A percentile compares a stretch with the other conserved stretches of the same genome.
Evolutionary conservation across 1,284 basidiomycete species (phyloP).

Genomic region (Ganoderma resinaceum): DNA sequence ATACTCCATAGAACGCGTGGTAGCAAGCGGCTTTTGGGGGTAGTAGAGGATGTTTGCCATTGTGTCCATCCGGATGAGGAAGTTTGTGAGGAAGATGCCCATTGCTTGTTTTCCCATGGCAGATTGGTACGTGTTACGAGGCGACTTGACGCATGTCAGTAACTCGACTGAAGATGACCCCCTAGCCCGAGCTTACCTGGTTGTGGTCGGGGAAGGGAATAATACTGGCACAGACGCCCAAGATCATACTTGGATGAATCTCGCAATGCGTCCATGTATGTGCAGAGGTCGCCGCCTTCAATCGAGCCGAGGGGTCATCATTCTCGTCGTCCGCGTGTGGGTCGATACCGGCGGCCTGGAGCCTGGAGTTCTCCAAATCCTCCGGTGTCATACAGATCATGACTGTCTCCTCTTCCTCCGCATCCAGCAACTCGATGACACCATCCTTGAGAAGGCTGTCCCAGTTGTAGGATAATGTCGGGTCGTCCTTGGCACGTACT

Average conservation of each 20-base stretch:
- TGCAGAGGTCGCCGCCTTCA: conserved; percentile 83
- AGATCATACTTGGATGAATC: conserved; percentile 99
- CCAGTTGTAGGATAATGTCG: conserved; percentile 73
- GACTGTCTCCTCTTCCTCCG: conserved; percentile 99
- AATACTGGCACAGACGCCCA: conserved; percentile 98
- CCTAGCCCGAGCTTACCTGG: conserved; percentile 64
- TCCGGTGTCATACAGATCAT: conserved; percentile 99
- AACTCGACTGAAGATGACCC: neutral
- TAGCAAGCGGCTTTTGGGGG: conserved; percentile 98
- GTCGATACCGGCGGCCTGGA: conserved; percentile 69
- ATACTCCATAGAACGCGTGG: conserved; percentile 99
- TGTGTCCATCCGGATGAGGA: conserved; percentile 97
- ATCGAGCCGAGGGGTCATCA: conserved; percentile 87
- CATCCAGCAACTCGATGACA: conserved; percentile 94
- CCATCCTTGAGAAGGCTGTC: conserved; percentile 87
- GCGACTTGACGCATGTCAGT: conserved; percentile 67
- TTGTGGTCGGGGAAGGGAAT: conserved; percentile 99
- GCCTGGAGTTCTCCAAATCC: conserved; percentile 87
- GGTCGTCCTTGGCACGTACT: conserved; percentile 49
- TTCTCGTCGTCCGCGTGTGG: conserved; percentile 68
- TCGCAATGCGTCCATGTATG: conserved; percentile 99
- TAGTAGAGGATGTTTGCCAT: conserved; percentile 99
- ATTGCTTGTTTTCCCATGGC: conserved; percentile 99
- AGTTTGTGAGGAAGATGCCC: conserved; percentile 98
- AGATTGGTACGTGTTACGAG: conserved; percentile 99